Conservation (phyloP, 345 rosid genomes). For the Iberis pinnata region DNA sequence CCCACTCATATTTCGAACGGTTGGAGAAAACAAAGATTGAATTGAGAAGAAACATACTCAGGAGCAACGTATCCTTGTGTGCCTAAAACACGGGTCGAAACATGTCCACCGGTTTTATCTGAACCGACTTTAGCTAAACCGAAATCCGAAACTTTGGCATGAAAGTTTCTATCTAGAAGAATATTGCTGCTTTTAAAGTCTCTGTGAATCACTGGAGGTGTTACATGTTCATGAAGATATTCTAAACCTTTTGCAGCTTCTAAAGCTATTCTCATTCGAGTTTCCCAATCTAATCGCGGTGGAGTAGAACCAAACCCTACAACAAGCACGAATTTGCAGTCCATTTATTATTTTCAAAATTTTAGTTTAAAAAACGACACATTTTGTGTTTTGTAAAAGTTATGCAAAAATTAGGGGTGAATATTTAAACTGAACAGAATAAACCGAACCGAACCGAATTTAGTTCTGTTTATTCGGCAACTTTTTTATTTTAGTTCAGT, state of each 20-base stretch:
- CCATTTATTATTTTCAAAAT: no score
- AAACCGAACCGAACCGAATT: no score
- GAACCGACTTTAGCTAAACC: conserved; percentile 73
- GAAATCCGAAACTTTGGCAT: conserved; percentile 73
- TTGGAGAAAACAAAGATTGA: not conserved
- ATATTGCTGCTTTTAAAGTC: conserved; percentile 78
- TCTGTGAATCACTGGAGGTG: conserved; percentile 67
- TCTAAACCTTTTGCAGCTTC: conserved; percentile 83
- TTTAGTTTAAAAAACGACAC: no score
- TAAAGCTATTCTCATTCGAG: conserved; percentile 64
- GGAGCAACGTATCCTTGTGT: conserved; percentile 82
- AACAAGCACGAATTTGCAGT: no score
- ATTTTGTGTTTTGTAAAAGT: no score
- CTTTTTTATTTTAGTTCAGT: no score
- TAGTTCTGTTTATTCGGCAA: no score
- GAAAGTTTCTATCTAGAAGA: conserved; percentile 54
- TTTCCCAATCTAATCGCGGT: conserved; percentile 58
- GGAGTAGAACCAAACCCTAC: conserved; percentile 50
- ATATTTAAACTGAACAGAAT: no score
- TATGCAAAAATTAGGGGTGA: no score
- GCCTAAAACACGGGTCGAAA: conserved; percentile 66
- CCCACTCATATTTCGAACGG: no score
- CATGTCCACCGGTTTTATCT: conserved; percentile 69
- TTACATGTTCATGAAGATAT: conserved; percentile 70
- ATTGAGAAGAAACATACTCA: conserved; percentile 37